Evolutionary conservation across 2,329 filamentous ascomycete species (phyloP), one percentile per base, ranked within the genome.

Genomic region (Alternaria longipes): DNA sequence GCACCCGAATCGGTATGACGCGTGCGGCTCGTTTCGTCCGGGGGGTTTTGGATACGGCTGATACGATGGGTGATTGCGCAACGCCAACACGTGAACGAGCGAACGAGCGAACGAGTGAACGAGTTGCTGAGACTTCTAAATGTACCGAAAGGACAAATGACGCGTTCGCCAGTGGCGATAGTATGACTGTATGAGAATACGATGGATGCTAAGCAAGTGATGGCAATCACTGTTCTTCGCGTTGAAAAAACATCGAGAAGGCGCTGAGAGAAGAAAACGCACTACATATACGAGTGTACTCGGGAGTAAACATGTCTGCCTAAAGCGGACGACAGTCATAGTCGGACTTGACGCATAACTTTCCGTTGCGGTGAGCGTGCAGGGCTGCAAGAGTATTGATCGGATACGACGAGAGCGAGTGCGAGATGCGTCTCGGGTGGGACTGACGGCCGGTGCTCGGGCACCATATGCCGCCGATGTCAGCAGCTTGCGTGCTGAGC

Each of bases 41-140:
- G 57, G 52, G 38, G 36, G 36, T n/a, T 18, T 26, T 12, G 24
- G 8, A 52, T 60, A 60, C 57, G 57, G 20, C 11, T 7, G 34
- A 60, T 56, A 60, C 57, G 57, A n/a, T 50, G 26, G 9, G 45
- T 18, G 32, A 38, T 50, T 50, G 46, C 46, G 46, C 46, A 50
- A 50, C 32, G 36, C 32, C 53, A 50, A 24, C n/a, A 36, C 34
- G 44, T 28, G 42, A 45, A 30, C 24, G 26, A 30, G 18, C 9
- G 42, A 40, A 32, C 30, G 30, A 32, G 30, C 9, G 42, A 40
- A 32, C 30, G 30, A 32, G 30, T 32, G 32, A 36, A 38, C 34
- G 34, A 38, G 12, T 14, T 6, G 3, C 32, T 16, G 34, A n/a
- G 24, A 7, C 24, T n/a, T 14, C 40, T 20, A 16, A 32, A 34